Conservation (phyloP, 306 rosid genomes). For the Canavalia ensiformis region DNA sequence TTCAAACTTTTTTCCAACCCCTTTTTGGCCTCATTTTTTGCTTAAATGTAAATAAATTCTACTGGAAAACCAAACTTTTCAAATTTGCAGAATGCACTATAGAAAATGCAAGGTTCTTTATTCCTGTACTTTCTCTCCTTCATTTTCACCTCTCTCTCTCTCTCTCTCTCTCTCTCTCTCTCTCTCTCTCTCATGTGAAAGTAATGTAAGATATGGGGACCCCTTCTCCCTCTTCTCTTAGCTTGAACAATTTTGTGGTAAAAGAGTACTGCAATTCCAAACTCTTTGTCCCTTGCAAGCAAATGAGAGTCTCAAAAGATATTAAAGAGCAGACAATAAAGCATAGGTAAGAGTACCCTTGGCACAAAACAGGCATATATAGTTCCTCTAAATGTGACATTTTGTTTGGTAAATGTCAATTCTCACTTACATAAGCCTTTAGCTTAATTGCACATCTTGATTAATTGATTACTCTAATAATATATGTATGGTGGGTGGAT, state of each 20-base stretch:
- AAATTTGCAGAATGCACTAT: conserved; percentile 42
- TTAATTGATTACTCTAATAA: conserved; percentile 48
- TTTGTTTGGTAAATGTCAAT: conserved; percentile 63
- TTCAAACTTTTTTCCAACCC: conserved; percentile 44
- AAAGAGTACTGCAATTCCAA: conserved; percentile 53
- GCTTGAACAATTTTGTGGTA: conserved; percentile 49
- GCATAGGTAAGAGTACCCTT: conserved; percentile 48
- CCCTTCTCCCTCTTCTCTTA: conserved; percentile 48
- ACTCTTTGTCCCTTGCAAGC: conserved; percentile 60
- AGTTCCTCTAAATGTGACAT: conserved; percentile 50
- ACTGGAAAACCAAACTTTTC: conserved; percentile 42
- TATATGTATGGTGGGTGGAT: conserved; percentile 49
- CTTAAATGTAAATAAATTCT: conserved; percentile 40
- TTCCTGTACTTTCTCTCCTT: conserved; percentile 46
- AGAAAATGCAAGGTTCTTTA: conserved; percentile 48
- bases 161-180: conserved; percentile 25
- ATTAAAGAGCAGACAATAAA: conserved; percentile 47
- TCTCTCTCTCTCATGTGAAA: conserved; percentile 42
- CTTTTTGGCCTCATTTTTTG: conserved; percentile 50
- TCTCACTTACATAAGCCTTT: conserved; percentile 50
- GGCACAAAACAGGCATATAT: conserved; percentile 44
- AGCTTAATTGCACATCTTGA: conserved; percentile 51
- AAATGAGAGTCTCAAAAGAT: conserved; percentile 44
- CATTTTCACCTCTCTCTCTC: conserved; percentile 39
- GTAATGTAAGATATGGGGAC: conserved; percentile 51